A percentile compares a stretch with the other conserved stretches of the same genome.
phyloP scores from a whole-genome alignment of 2,329 filamentous ascomycete species.

The Trichoderma polysporum region DNA sequence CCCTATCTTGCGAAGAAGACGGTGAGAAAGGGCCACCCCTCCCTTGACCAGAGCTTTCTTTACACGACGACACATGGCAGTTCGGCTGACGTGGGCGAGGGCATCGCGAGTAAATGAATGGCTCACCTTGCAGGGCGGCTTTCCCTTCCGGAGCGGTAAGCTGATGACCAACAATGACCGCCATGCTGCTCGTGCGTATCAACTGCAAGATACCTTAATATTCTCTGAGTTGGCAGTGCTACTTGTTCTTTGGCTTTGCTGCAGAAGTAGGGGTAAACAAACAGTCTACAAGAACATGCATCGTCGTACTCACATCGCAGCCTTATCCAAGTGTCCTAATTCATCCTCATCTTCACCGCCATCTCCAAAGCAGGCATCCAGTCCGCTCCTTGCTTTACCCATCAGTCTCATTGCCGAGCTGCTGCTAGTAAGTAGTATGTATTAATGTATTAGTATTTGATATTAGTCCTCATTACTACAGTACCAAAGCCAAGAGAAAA shows the following conservation, averaged over 20 bases:
- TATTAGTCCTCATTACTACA: background rate
- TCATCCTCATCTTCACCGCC: background rate
- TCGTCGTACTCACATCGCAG: background rate
- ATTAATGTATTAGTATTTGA: background rate
- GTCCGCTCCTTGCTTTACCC: no score
- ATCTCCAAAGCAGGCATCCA: background rate
- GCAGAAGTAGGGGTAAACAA: background rate
- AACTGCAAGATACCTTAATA: background rate
- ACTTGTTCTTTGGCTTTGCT: background rate
- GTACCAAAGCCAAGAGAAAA: background rate
- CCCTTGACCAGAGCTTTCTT: background rate
- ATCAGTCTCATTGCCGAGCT: background rate
- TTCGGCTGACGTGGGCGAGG: background rate
- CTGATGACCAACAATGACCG: background rate
- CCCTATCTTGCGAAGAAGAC: slow-evolving; percentile 4
- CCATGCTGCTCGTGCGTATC: background rate
- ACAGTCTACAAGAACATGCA: background rate
- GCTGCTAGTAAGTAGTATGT: no score
- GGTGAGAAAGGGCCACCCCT: background rate
- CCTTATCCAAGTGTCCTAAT: background rate
- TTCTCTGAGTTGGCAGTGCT: background rate
- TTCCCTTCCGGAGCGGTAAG: background rate
- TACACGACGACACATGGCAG: background rate
- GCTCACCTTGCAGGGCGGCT: background rate
- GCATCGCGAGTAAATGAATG: background rate